A percentile compares a stretch with the other conserved stretches of the same genome.
Conservation (phyloP, 139 green algal species). For the Trebouxia sp. region DNA sequence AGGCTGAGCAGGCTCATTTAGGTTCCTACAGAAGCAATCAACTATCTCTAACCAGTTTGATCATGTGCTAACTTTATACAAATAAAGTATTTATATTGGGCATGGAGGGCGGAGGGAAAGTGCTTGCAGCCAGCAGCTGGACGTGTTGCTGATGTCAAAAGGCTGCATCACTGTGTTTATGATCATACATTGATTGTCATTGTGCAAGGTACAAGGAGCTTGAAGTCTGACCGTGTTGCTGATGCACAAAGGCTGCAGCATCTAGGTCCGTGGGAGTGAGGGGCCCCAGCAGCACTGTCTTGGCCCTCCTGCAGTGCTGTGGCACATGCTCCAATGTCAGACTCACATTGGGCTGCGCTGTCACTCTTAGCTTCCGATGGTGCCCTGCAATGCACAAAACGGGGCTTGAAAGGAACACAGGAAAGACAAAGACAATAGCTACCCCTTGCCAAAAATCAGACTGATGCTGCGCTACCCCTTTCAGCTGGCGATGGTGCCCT, state of each 20-base stretch:
- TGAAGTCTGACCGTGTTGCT: slow-evolving; percentile 30
- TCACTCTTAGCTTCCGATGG: slow-evolving; percentile 68
- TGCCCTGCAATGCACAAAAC: slow-evolving; percentile 47
- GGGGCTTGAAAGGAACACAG: background rate
- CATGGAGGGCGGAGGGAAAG: too few relatives aligned
- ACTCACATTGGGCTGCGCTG: slow-evolving; percentile 69
- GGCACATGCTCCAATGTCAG: slow-evolving; percentile 67
- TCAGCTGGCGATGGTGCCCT: too few relatives aligned
- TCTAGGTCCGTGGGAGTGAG: slow-evolving; percentile 76
- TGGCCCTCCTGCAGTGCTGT: slow-evolving; percentile 57
- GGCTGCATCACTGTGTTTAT: background rate
- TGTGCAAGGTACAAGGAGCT: background rate
- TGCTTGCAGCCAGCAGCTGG: too few relatives aligned
- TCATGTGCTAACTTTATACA: too few relatives aligned
- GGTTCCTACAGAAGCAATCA: too few relatives aligned
- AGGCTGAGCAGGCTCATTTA: too few relatives aligned
- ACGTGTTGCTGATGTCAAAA: too few relatives aligned
- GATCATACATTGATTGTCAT: background rate
- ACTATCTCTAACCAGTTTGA: too few relatives aligned
- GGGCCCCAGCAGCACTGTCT: slow-evolving; percentile 69
- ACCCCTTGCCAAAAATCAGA: too few relatives aligned
- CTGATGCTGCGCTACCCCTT: too few relatives aligned
- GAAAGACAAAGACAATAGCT: too few relatives aligned
- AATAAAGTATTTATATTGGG: too few relatives aligned
- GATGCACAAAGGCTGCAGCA: slow-evolving; percentile 56